Base-by-base conservation (phyloP, 169 alveolate genomes). In the Plasmodium coatneyi region DNA sequence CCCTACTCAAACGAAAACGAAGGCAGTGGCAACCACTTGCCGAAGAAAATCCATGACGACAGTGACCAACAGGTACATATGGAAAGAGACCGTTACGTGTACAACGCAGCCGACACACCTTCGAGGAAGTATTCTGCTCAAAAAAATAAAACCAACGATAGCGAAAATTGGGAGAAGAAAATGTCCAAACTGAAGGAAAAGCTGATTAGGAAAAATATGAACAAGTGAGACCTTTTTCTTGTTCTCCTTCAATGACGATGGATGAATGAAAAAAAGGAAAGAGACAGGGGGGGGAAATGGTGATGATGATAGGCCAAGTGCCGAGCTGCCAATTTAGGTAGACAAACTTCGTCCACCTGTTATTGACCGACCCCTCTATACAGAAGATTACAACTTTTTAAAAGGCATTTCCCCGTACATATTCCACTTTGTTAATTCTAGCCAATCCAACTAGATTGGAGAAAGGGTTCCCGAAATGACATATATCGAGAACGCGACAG, bases 121-220 rank as follows among this genome's bases (percentile, higher is more conserved):
- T 49, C 82, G 25, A 49, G 87, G 71, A 86, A 86, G 43, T 41
- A 78, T 54, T 79, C 36, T 22, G 10, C 41, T 6, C 41, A 52
- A n/a, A 74, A 22, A 71, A 86, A 76, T 32, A 86, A 86, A 76
- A 39, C 54, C 43, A 79, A 86, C 80, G 93, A 78, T 84, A 84
- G 30, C 2, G 93, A 86, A 2, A 86, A 86, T 43, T 86, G 93
- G 93, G 93, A 86, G 80, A 86, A 76, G 32, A 86, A 86, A 56
- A 86, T 86, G 93, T 86, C 93, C n/a, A 86, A 79, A n/a, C 22
- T 86, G 56, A 86, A 86, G 36, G 93, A 86, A 79, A 86, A 86
- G 71, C 66, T 86, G 25, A 86, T 86, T 36, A 46, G 70, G 70
- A 86, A 86, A 86, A 86, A 86, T 54, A 54, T 86, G 41, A 79